A percentile compares a stretch with the other conserved stretches of the same genome.
Conservation (phyloP, 2,329 filamentous ascomycete species). For the Trichoderma sp. region DNA sequence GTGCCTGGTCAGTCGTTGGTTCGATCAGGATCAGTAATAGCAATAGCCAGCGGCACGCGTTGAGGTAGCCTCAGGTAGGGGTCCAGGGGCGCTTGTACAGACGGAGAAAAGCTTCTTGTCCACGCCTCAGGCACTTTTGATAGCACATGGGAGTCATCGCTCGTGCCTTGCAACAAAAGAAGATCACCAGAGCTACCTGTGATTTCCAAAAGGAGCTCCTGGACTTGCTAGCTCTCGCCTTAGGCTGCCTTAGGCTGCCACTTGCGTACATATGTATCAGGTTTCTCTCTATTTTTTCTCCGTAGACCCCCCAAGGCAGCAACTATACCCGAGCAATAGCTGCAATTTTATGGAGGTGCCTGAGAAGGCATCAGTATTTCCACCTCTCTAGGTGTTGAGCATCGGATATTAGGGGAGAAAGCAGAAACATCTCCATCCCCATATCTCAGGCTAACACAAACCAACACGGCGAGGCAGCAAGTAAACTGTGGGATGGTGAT, state of each 20-base stretch:
- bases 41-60: not conserved
- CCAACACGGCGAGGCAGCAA: not conserved
- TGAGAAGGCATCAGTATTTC: conserved; percentile 4
- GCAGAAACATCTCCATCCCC: not conserved
- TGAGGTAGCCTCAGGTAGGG: not conserved
- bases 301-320: not conserved
- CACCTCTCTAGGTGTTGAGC: not conserved
- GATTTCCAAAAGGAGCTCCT: not conserved
- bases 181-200: not conserved
- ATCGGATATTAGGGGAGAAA: not conserved
- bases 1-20: not conserved
- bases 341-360: not conserved
- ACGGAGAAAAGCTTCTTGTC: not conserved
- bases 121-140: conserved; percentile 14
- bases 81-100: not conserved
- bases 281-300: not conserved
- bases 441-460: not conserved
- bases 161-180: not conserved
- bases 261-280: not conserved
- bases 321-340: not conserved
- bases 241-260: not conserved
- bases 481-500: not conserved
- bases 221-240: not conserved
- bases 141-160: not conserved
- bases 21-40: not conserved